These are phyloP conservation scores for Schwanniomyces etchellsii DNA, from an alignment of 1,139 yeast species.

Conservation along the genomic window DNA sequence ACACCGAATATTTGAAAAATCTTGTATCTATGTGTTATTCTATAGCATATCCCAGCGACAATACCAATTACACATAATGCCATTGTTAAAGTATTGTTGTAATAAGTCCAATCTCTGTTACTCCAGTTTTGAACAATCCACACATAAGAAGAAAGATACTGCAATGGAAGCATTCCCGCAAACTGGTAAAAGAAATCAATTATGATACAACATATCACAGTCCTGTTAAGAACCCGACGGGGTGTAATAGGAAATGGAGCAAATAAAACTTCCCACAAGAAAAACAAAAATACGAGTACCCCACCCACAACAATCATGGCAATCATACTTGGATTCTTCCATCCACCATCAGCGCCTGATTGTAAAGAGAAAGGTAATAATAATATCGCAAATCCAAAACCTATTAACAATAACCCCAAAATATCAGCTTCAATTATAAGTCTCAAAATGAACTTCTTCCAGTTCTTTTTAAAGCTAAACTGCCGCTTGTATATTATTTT, in stretches of 20 bases:
- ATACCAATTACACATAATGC: slow-evolving; percentile 24
- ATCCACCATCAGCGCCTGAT: slow-evolving; percentile 16
- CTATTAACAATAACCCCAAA: slow-evolving; percentile 28
- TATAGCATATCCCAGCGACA: slow-evolving; percentile 19
- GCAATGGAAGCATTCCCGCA: slow-evolving; percentile 11
- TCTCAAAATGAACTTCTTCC: background rate
- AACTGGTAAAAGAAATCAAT: slow-evolving; percentile 22
- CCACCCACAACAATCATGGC: slow-evolving; percentile 34
- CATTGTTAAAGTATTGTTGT: slow-evolving; percentile 22
- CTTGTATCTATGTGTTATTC: slow-evolving; percentile 23
- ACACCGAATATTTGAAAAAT: slow-evolving; percentile 20
- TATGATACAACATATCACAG: slow-evolving; percentile 21
- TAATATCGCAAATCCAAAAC: slow-evolving; percentile 28
- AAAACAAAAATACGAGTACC: slow-evolving; percentile 17
- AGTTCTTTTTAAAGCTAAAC: too few species aligned
- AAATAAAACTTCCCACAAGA: slow-evolving; percentile 18
- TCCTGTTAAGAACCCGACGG: slow-evolving; percentile 23
- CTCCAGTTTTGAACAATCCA: slow-evolving; percentile 16
- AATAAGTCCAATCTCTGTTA: slow-evolving; percentile 21
- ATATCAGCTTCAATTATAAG: slow-evolving; percentile 19
- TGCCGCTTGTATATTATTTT: slow-evolving; percentile 2
- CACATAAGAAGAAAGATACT: slow-evolving; percentile 8
- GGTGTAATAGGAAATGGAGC: slow-evolving; percentile 31
- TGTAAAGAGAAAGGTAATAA: slow-evolving; percentile 25
- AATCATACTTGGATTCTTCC: slow-evolving; percentile 30